phyloP scores from a whole-genome alignment of 2,329 filamentous ascomycete species.

The Nemania serpens region DNA sequence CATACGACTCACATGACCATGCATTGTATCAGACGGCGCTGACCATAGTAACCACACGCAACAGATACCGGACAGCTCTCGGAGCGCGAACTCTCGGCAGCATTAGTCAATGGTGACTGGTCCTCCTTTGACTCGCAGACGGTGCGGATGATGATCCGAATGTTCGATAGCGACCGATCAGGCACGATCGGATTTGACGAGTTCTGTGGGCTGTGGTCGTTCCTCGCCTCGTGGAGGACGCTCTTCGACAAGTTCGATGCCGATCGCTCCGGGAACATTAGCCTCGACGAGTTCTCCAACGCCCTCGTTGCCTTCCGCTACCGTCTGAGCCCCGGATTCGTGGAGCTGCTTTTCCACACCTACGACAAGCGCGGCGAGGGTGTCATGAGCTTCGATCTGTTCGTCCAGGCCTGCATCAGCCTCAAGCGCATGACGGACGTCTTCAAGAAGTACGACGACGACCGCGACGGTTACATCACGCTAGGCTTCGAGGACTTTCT shows the following conservation, averaged over 20 bases:
- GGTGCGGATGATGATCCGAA: slow-evolving; percentile 98
- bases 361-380: slow-evolving; percentile 79
- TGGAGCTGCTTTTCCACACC: slow-evolving; percentile 81
- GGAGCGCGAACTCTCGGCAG: slow-evolving; percentile 83
- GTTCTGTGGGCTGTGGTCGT: slow-evolving; percentile 96
- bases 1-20: slow-evolving; percentile 20
- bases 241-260: slow-evolving; percentile 95
- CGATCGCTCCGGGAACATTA: slow-evolving; percentile 86
- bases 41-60: slow-evolving; percentile 11
- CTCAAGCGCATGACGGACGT: slow-evolving; percentile 99
- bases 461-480: slow-evolving; percentile 90
- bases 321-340: slow-evolving; percentile 80
- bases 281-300: slow-evolving; percentile 82
- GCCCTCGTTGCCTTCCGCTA: slow-evolving; percentile 94
- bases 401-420: slow-evolving; percentile 96
- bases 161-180: slow-evolving; percentile 93
- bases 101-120: slow-evolving; percentile 96
- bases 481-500: slow-evolving; percentile 82
- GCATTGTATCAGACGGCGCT: slow-evolving; percentile 7
- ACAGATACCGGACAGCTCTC: slow-evolving; percentile 79
- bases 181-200: slow-evolving; percentile 93
- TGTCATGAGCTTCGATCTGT: slow-evolving; percentile 89
- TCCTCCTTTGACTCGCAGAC: slow-evolving; percentile 91
- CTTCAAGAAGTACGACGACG: slow-evolving; percentile 98
- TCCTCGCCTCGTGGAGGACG: slow-evolving; percentile 89